Base-by-base conservation (phyloP, 495 filamentous ascomycete species). In the Lepidopterella palustris region DNA sequence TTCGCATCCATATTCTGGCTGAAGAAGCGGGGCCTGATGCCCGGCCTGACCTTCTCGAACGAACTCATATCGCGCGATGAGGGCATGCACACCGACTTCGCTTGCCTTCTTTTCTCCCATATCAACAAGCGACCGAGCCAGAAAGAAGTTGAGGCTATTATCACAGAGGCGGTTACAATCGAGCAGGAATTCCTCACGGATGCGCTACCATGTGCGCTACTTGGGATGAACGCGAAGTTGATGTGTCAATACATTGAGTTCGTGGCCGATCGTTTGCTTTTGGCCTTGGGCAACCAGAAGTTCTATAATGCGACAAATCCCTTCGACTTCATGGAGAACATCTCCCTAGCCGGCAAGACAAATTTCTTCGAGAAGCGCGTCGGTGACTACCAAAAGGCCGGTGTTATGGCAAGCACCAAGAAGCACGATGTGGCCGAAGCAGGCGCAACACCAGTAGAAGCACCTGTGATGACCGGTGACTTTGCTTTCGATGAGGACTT, bases 301-400 rank as follows among this genome's bases (percentile, higher is more conserved):
- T 81, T 88, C 72, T 98, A 95, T 84, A 84, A 92, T 68, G 79
- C 85, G 26, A 81, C 87, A 72, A 98, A 98, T 78, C 93, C 93
- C 65, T 98, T 98, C 76, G 93, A 98, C 82, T 98, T 98, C 78
- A 98, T 98, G 93, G 93, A 98, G 83, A 92, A 90, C 70, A 98
- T 98, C 78, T 97, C 93, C 9, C 81, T 98, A 28, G 89, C 91
- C 26, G 93, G 93, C 76, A 98, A 98, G 87, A 98, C 93, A 74
- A 98, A 98, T 82, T 98, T 98, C 88, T 98, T 98, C 75, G 93
- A 98, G 85, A 98, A 98, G 88, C 88, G 93, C 60, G 93, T 98
- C 40, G 95, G 88, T 75, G 93, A 98, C 72, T 98, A 98, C 83
- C 93, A 98, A 77, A 98, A 98, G 81, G 91, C 95, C 48, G 93